Evolutionary conservation across 768 basidiomycete species (phyloP).

Genomic region (Inosperma sp.): DNA sequence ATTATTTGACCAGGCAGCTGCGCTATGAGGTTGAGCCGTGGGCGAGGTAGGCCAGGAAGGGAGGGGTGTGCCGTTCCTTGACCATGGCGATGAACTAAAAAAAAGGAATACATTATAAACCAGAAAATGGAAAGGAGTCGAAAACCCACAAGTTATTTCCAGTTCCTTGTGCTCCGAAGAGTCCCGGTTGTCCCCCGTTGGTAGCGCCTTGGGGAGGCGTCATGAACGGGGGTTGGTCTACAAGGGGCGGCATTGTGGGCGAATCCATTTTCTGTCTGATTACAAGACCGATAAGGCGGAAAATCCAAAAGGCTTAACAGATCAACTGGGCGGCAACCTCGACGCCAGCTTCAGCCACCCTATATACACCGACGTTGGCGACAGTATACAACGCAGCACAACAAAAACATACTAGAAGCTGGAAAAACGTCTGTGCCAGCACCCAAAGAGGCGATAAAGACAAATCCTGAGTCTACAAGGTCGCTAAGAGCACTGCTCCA

Average conservation of each 20-base stretch:
- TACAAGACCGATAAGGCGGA: too few relatives aligned
- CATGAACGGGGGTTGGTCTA: slow-evolving; percentile 25
- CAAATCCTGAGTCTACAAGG: too few relatives aligned
- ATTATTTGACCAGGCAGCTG: slow-evolving; percentile 7
- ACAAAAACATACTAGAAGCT: too few relatives aligned
- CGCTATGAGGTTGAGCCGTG: slow-evolving; percentile 3
- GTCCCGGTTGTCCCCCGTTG: slow-evolving; percentile 30
- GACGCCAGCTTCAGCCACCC: too few relatives aligned
- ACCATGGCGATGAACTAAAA: slow-evolving; percentile 6
- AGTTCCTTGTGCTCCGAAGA: slow-evolving; percentile 10
- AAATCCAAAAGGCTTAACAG: too few relatives aligned
- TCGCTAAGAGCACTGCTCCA: too few relatives aligned
- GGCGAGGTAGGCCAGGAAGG: slow-evolving; percentile 9
- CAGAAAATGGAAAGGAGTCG: slow-evolving; percentile 3
- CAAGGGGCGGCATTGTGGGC: slow-evolving; percentile 20
- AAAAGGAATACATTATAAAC: not conserved
- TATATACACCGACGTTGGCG: too few relatives aligned
- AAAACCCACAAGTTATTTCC: slow-evolving; percentile 11
- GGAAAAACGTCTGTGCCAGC: too few relatives aligned
- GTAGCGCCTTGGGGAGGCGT: slow-evolving; percentile 33
- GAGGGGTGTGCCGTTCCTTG: slow-evolving; percentile 7
- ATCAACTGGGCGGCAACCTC: too few relatives aligned
- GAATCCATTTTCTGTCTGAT: slow-evolving; percentile 1
- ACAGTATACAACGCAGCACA: too few relatives aligned
- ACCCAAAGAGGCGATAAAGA: too few relatives aligned